Conservation (phyloP, 257 asterid genomes). For the Mentha longifolia region DNA sequence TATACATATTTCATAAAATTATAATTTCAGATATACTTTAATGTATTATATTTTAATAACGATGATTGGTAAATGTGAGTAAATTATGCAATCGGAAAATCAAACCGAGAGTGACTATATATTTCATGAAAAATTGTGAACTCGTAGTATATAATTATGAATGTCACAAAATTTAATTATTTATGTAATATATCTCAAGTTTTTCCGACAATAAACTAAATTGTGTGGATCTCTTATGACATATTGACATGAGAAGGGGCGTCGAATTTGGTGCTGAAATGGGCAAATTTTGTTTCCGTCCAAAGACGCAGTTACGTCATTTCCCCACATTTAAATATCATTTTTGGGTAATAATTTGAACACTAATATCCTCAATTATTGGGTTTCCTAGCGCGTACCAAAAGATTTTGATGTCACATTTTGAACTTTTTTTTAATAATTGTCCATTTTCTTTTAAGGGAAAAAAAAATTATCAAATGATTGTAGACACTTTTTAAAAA, state of each 20-base stretch:
- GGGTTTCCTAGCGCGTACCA: neutral
- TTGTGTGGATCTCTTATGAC: neutral
- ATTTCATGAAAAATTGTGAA: no score
- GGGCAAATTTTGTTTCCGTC: constrained; percentile 4
- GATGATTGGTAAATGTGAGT: no score
- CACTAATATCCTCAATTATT: neutral
- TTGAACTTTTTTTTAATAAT: neutral
- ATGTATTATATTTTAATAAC: no score
- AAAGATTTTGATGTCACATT: neutral
- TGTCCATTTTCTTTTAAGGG: neutral
- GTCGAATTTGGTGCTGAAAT: neutral
- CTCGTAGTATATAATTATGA: no score
- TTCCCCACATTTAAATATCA: constrained; percentile 27
- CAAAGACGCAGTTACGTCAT: neutral
- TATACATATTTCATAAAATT: no score
- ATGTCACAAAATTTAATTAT: no score
- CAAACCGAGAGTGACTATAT: no score
- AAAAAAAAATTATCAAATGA: neutral
- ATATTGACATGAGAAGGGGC: constrained; percentile 1
- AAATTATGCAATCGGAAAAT: no score
- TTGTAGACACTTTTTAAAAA: no score
- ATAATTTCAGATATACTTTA: no score
- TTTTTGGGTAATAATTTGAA: constrained; percentile 6
- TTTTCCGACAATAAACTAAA: neutral
- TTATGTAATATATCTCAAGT: neutral